Evolutionary conservation across 2,329 filamentous ascomycete genomes (phyloP), one percentile per base, ranked within the genome.

Genomic region (Trichoderma citrinoviride): DNA sequence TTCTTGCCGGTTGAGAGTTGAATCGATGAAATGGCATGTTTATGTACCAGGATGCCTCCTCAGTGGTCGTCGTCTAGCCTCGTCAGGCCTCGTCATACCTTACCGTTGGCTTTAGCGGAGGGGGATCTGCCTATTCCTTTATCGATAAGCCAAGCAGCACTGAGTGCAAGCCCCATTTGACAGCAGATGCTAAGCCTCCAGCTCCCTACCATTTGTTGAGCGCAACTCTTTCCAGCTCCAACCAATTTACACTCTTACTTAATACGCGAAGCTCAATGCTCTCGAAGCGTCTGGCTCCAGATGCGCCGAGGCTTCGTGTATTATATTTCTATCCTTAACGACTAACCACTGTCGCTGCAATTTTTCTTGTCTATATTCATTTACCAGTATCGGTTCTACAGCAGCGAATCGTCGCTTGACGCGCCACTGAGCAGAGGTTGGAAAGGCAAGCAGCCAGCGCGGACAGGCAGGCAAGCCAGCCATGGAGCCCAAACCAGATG

Each of bases 401-500:
- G 33, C 53, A 19, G 37, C 40, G 23, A 27, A 21, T 40, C 25
- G 19, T 19, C n/a, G 33, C 29, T 44, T 27, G 43, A 50, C 61
- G 61, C 61, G 61, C 54, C 23, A 21, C 27, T 54, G 41, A 27
- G 21, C 40, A 27, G 41, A 43, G 25, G 41, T 41, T 50, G 41
- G 23, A 17, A 60, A 56, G 56, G 33, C 55, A 50, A 65, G 68
- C 8, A 61, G 33, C 33, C 33, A 33, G 29, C 10, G 29, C 3
- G 8, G 29, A 33, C 29, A 10, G 29, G 29, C 17, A 19, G 25
- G 25, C 49, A 29, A 2, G 47, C 25, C 12, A 19, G n/a, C 17
- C n/a, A 77, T 77, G 75, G 74, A 74, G 15, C 23, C 54, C 46
- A 69, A 68, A 27, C 43, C 70, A 7, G 74, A 76, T 56, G 74